Evolutionary conservation across 2,329 filamentous ascomycete species (phyloP).

Genomic region (Teratosphaeria zuluensis): DNA sequence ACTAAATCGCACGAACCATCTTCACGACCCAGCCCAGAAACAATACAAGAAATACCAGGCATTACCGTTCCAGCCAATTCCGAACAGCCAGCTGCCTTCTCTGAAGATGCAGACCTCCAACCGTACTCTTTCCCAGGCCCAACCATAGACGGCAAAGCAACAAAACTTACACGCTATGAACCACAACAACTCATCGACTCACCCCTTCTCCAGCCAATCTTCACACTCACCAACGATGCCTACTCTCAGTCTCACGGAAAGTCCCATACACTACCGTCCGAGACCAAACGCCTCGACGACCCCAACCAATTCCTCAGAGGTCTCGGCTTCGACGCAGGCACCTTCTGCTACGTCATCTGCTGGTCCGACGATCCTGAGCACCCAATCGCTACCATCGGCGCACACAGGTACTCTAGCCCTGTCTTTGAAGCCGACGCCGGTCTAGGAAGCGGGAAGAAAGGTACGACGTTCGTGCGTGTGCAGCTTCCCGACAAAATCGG

Average conservation of each 20-base stretch:
- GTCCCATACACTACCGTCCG: background rate
- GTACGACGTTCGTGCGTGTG: constrained; percentile 1
- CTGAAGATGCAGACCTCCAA: background rate
- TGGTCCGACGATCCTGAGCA: background rate
- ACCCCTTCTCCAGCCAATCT: constrained; percentile 2
- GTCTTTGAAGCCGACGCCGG: background rate
- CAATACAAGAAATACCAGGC: background rate
- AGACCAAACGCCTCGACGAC: background rate
- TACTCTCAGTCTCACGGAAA: constrained; percentile 2
- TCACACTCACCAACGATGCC: constrained; percentile 9
- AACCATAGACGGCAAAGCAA: constrained; percentile 3
- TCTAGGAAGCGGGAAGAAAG: background rate
- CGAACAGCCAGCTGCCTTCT: background rate
- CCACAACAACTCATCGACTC: constrained; percentile 6
- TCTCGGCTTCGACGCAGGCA: constrained; percentile 6
- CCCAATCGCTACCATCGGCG: constrained; percentile 7
- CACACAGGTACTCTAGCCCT: constrained; percentile 6
- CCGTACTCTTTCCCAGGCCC: constrained; percentile 6
- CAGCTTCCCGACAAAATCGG: background rate
- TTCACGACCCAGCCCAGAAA: background rate
- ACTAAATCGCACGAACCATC: background rate
- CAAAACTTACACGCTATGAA: constrained; percentile 9
- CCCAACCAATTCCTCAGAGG: constrained; percentile 3
- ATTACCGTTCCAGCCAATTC: background rate
- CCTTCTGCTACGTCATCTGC: constrained; percentile 10